Percentiles rank a stretch among this genome's conserved stretches.
Evolutionary conservation across 2,329 filamentous ascomycete species (phyloP).

Genomic region (Fusarium nurragi): DNA sequence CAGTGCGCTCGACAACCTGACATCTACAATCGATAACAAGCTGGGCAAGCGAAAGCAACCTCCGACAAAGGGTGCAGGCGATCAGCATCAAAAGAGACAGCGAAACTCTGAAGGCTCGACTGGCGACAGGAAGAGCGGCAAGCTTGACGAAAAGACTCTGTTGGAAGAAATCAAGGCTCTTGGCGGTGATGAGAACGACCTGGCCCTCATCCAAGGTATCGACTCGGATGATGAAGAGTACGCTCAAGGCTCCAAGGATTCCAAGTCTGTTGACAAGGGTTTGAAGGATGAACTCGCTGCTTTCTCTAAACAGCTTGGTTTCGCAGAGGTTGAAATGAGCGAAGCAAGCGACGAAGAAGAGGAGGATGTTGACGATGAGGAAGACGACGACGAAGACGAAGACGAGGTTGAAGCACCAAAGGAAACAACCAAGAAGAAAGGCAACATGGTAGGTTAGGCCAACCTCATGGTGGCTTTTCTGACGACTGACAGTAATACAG

Average conservation of each 20-base stretch:
- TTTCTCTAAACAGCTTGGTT: slow-evolving; percentile 53
- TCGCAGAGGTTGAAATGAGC: slow-evolving; percentile 48
- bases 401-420: slow-evolving; percentile 45
- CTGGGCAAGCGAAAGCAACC: slow-evolving; percentile 60
- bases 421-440: slow-evolving; percentile 45
- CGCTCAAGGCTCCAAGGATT: slow-evolving; percentile 45
- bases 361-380: slow-evolving; percentile 48
- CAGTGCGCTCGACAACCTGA: slow-evolving; percentile 61
- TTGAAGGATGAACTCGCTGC: slow-evolving; percentile 51
- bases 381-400: slow-evolving; percentile 47
- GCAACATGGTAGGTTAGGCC: slow-evolving; percentile 49
- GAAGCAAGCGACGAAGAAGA: slow-evolving; percentile 53
- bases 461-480: slow-evolving; percentile 30
- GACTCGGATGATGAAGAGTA: slow-evolving; percentile 54
- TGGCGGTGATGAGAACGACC: slow-evolving; percentile 71
- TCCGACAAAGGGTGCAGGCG: slow-evolving; percentile 47
- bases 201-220: slow-evolving; percentile 67
- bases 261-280: slow-evolving; percentile 53
- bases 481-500: slow-evolving; percentile 54
- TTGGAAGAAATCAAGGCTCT: slow-evolving; percentile 72
- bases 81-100: slow-evolving; percentile 52
- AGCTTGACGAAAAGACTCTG: slow-evolving; percentile 54
- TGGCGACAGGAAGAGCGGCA: slow-evolving; percentile 38
- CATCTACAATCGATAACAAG: slow-evolving; percentile 65
- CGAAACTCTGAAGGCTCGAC: slow-evolving; percentile 45